These are phyloP conservation scores for Colletotrichum tropicale DNA, from an alignment of 2,329 filamentous ascomycete species.

Conservation along the genomic window DNA sequence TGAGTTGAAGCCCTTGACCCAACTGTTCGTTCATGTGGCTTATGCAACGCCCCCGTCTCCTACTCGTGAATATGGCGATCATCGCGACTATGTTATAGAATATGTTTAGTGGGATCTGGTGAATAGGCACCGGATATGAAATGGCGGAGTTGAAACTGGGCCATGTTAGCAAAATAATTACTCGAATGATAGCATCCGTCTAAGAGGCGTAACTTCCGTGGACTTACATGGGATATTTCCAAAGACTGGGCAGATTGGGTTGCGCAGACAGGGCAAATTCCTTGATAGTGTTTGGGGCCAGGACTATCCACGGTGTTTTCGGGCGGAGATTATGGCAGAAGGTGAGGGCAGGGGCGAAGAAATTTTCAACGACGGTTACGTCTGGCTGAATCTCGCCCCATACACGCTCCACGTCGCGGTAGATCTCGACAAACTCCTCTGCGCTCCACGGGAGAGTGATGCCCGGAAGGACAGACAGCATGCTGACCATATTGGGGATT, in stretches of 20 bases:
- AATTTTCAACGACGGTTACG: background rate
- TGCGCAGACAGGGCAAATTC: background rate
- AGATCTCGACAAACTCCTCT: background rate
- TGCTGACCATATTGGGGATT: background rate
- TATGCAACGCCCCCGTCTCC: background rate
- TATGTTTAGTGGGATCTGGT: background rate
- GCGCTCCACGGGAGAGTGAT: background rate
- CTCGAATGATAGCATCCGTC: background rate
- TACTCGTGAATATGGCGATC: background rate
- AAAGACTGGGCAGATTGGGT: background rate
- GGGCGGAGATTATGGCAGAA: background rate
- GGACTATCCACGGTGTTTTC: background rate
- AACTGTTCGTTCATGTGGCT: background rate
- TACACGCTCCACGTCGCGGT: background rate
- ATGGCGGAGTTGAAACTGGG: background rate
- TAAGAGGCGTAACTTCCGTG: background rate
- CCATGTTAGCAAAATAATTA: background rate
- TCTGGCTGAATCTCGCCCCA: background rate
- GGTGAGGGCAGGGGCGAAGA: background rate
- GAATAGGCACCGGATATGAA: background rate
- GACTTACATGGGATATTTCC: background rate
- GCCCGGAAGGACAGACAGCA: background rate
- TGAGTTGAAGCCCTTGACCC: background rate
- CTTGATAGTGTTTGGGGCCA: background rate
- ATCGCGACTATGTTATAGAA: background rate